A percentile compares a stretch with the other conserved stretches of the same genome.
These are phyloP conservation scores for Boletus reticulatus DNA, from an alignment of 768 basidiomycete species.

Conservation along the genomic window DNA sequence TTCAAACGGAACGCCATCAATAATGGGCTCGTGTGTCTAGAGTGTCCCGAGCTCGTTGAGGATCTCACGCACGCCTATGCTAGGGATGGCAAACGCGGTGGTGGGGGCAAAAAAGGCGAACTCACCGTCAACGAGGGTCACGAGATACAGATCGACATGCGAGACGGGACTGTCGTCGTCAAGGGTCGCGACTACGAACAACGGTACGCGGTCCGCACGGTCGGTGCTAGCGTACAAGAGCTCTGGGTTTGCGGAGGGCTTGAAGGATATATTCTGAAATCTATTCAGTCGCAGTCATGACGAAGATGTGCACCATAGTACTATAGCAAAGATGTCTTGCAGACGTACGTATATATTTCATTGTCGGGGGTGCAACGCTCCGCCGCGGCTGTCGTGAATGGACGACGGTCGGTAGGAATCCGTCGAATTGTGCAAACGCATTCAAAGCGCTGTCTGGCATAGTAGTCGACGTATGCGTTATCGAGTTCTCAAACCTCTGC, in stretches of 20 bases:
- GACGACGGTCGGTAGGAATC: too few species aligned
- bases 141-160: slow-evolving; percentile 63
- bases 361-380: too few species aligned
- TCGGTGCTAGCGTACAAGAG: slow-evolving; percentile 95
- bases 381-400: too few species aligned
- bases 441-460: too few species aligned
- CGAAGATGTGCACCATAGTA: neutral
- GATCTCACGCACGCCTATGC: slow-evolving; percentile 79
- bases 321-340: neutral
- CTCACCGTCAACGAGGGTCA: slow-evolving; percentile 78
- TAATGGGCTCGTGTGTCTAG: slow-evolving; percentile 94
- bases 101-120: slow-evolving; percentile 79
- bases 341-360: neutral
- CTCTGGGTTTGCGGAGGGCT: slow-evolving; percentile 94
- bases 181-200: slow-evolving; percentile 40
- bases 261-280: slow-evolving; percentile 86
- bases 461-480: too few species aligned
- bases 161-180: slow-evolving; percentile 66
- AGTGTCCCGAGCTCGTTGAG: slow-evolving; percentile 83
- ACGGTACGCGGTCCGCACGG: slow-evolving; percentile 66
- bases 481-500: neutral
- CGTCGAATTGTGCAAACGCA: too few species aligned
- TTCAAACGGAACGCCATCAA: slow-evolving; percentile 99
- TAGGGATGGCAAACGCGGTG: slow-evolving; percentile 69
- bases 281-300: slow-evolving; percentile 43